phyloP scores from a whole-genome alignment of 2,329 filamentous ascomycete species.

The Alternaria dauci region DNA sequence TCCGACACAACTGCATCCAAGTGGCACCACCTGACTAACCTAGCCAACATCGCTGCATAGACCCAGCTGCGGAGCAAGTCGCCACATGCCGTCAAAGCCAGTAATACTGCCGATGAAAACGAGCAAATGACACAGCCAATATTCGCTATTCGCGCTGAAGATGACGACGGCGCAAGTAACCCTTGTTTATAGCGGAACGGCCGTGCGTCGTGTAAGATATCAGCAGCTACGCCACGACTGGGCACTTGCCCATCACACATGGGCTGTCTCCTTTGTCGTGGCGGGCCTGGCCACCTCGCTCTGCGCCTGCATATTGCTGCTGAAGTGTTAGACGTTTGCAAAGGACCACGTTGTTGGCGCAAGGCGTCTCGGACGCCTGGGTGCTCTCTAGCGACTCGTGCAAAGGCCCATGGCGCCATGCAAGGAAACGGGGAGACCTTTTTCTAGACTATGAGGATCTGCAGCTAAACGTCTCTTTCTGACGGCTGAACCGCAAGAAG shows the following conservation, averaged over 20 bases:
- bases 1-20: slow-evolving; percentile 7
- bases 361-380: slow-evolving; percentile 14
- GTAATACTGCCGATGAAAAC: slow-evolving; percentile 20
- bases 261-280: slow-evolving; percentile 6
- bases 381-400: slow-evolving; percentile 14
- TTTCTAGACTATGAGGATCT: slow-evolving; percentile 38
- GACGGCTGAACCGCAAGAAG: slow-evolving; percentile 34
- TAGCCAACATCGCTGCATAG: slow-evolving; percentile 16
- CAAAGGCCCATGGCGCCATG: slow-evolving; percentile 32
- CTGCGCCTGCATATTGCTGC: slow-evolving; percentile 19
- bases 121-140: slow-evolving; percentile 40
- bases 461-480: slow-evolving; percentile 28
- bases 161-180: slow-evolving; percentile 40
- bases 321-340: slow-evolving; percentile 6
- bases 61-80: slow-evolving; percentile 26
- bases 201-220: slow-evolving; percentile 24
- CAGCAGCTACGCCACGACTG: slow-evolving; percentile 18
- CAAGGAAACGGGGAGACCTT: slow-evolving; percentile 30
- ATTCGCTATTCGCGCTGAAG: slow-evolving; percentile 34
- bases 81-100: slow-evolving; percentile 30
- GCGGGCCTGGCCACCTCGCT: slow-evolving; percentile 6
- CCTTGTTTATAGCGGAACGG: slow-evolving; percentile 33
- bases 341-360: slow-evolving; percentile 28
- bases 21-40: slow-evolving; percentile 28
- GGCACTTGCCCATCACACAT: slow-evolving; percentile 5